phyloP scores from a whole-genome alignment of 495 filamentous ascomycete species.

The Barbatosphaeria neglecta region DNA sequence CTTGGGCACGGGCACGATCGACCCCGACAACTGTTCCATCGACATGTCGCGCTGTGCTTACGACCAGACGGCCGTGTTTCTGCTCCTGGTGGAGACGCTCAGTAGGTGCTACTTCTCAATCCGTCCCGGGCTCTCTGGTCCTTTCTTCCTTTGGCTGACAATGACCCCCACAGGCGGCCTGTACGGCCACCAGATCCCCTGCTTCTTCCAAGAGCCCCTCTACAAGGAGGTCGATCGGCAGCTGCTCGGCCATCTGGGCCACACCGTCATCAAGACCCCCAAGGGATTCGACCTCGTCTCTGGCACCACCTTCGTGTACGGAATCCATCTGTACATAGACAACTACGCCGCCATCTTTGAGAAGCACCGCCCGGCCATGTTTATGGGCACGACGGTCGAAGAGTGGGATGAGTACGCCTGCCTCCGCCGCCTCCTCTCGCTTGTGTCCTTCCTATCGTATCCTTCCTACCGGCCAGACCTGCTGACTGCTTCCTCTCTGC shows the following conservation, averaged over 20 bases:
- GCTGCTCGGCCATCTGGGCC: slow-evolving; percentile 41
- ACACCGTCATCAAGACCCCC: slow-evolving; percentile 46
- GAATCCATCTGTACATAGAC: slow-evolving; percentile 48
- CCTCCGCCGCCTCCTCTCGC: slow-evolving; percentile 1
- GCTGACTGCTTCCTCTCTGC: no score
- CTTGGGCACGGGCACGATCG: slow-evolving; percentile 31
- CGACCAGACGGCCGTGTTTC: slow-evolving; percentile 52
- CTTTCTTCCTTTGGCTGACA: not conserved
- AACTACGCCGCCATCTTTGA: slow-evolving; percentile 26
- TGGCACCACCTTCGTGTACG: slow-evolving; percentile 34
- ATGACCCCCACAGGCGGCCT: slow-evolving; percentile 7
- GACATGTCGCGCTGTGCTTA: slow-evolving; percentile 20
- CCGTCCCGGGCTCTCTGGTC: no score
- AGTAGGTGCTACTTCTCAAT: slow-evolving; percentile 10
- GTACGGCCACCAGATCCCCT: slow-evolving; percentile 15
- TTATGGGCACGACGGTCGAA: slow-evolving; percentile 28
- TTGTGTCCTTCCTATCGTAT: no score
- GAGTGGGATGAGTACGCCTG: slow-evolving; percentile 19
- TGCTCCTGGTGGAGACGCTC: slow-evolving; percentile 35
- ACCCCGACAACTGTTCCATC: slow-evolving; percentile 25
- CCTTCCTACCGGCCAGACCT: no score
- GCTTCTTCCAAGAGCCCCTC: slow-evolving; percentile 58
- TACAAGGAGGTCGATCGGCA: slow-evolving; percentile 51
- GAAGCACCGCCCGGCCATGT: slow-evolving; percentile 21
- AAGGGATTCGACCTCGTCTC: slow-evolving; percentile 43